Evolutionary conservation across 2,329 filamentous ascomycete genomes (phyloP).

Genomic region (Xylariales sp.): DNA sequence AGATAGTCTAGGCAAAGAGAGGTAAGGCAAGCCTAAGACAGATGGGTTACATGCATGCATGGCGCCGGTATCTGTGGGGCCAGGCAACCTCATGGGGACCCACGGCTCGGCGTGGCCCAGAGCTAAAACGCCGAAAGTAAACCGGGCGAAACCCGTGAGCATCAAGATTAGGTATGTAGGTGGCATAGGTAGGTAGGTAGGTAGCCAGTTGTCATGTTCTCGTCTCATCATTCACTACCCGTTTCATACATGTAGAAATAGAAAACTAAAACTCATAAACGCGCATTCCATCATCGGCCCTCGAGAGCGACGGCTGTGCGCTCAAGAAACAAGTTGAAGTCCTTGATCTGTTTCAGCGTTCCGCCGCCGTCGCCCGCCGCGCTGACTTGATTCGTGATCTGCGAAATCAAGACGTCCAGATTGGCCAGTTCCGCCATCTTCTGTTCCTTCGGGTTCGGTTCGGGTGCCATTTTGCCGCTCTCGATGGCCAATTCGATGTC

Average conservation of each 20-base stretch:
- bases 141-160: background rate
- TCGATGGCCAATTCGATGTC: conserved; percentile 70
- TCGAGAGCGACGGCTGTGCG: conserved; percentile 69
- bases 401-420: conserved; percentile 67
- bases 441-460: conserved; percentile 58
- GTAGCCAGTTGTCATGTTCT: conserved; percentile 20
- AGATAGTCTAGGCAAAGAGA: too few relatives aligned
- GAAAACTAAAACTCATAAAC: background rate
- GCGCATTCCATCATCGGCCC: conserved; percentile 42
- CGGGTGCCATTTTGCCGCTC: conserved; percentile 61
- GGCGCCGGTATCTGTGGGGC: background rate
- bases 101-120: background rate
- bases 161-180: background rate
- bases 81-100: background rate
- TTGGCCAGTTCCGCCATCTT: conserved; percentile 65
- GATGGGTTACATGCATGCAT: background rate
- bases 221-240: conserved; percentile 26
- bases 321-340: conserved; percentile 74
- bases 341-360: conserved; percentile 65
- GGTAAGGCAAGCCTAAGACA: too few relatives aligned
- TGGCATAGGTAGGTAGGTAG: too few relatives aligned
- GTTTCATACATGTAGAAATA: background rate
- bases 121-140: background rate
- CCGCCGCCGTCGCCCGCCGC: conserved; percentile 62
- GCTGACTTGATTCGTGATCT: conserved; percentile 65